phyloP scores from a whole-genome alignment of 192 early-diverging fungal genomes.

The Allomyces javanicus region DNA sequence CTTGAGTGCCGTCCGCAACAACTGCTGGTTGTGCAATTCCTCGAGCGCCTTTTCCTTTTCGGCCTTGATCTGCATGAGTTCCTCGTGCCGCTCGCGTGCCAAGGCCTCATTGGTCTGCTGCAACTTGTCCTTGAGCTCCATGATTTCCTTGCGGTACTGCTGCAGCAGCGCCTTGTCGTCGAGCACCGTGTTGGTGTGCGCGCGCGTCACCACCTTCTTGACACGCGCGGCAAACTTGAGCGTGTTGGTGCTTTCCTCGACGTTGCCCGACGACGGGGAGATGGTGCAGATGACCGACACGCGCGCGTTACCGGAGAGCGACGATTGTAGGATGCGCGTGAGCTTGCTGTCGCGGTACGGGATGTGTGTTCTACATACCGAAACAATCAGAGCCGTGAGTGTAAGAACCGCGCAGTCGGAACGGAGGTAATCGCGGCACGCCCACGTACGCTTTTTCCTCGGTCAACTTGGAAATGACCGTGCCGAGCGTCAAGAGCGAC shows the following conservation, averaged over 20 bases:
- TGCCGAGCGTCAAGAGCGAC: conserved; percentile 68
- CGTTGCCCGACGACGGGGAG: conserved; percentile 49
- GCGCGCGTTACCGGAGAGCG: conserved; percentile 72
- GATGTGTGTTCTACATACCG: conserved; percentile 41
- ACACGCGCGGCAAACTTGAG: conserved; percentile 87
- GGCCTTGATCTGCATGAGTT: conserved; percentile 13
- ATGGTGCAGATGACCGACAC: conserved; percentile 86
- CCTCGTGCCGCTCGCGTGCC: conserved; percentile 28
- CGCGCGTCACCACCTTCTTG: conserved; percentile 66
- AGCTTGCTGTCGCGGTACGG: conserved; percentile 95
- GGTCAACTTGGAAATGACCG: conserved; percentile 79
- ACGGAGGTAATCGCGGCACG: not conserved
- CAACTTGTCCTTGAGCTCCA: conserved; percentile 46
- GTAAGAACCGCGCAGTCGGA: not conserved
- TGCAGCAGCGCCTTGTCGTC: conserved; percentile 67
- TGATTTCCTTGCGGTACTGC: conserved; percentile 62
- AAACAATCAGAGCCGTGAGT: too few species aligned
- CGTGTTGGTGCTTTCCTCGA: conserved; percentile 78
- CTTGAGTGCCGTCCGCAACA: conserved; percentile 49
- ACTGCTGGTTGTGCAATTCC: conserved; percentile 5
- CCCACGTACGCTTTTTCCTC: conserved; percentile 23
- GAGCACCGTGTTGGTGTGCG: conserved; percentile 55
- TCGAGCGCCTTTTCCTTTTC: conserved; percentile 11
- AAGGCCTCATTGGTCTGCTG: conserved; percentile 30
- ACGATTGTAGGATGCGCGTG: conserved; percentile 80